phyloP scores from a whole-genome alignment of 2,329 filamentous ascomycete species.

The Myotisia sp. region DNA sequence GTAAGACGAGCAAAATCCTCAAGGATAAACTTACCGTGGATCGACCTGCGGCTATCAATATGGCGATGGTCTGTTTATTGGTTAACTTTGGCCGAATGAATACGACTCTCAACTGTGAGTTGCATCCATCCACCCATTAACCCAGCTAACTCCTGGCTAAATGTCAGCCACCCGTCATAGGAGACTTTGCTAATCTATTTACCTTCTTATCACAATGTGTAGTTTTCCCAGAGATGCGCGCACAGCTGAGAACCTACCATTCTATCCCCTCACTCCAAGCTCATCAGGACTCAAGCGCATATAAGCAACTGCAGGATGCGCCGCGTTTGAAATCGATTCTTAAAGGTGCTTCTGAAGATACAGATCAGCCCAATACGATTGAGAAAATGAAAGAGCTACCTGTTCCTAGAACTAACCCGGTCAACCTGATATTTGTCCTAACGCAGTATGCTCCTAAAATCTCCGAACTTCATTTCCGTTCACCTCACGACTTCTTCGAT shows the following conservation, averaged over 20 bases:
- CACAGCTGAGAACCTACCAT: slow-evolving; percentile 92
- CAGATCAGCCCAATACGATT: slow-evolving; percentile 67
- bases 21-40: slow-evolving; percentile 93
- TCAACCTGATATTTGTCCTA: slow-evolving; percentile 92
- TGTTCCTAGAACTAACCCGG: slow-evolving; percentile 79
- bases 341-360: slow-evolving; percentile 88
- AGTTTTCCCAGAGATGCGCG: slow-evolving; percentile 99
- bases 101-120: slow-evolving; percentile 87
- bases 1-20: slow-evolving; percentile 96
- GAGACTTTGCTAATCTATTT: slow-evolving; percentile 4
- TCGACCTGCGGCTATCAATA: slow-evolving; percentile 80
- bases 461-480: slow-evolving; percentile 80
- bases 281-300: slow-evolving; percentile 84
- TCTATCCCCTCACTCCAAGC: slow-evolving; percentile 93
- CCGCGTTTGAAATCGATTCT: slow-evolving; percentile 91
- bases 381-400: slow-evolving; percentile 59
- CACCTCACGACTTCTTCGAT: slow-evolving; percentile 82
- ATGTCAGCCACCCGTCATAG: too few species aligned
- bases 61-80: slow-evolving; percentile 97
- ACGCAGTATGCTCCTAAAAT: slow-evolving; percentile 81
- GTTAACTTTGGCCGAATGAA: slow-evolving; percentile 99
- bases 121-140: slow-evolving; percentile 3
- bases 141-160: neutral
- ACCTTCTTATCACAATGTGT: slow-evolving; percentile 7
- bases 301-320: slow-evolving; percentile 95